These are phyloP conservation scores for Fusarium chuoi DNA, from an alignment of 2,329 filamentous ascomycete genomes.

Conservation along the genomic window DNA sequence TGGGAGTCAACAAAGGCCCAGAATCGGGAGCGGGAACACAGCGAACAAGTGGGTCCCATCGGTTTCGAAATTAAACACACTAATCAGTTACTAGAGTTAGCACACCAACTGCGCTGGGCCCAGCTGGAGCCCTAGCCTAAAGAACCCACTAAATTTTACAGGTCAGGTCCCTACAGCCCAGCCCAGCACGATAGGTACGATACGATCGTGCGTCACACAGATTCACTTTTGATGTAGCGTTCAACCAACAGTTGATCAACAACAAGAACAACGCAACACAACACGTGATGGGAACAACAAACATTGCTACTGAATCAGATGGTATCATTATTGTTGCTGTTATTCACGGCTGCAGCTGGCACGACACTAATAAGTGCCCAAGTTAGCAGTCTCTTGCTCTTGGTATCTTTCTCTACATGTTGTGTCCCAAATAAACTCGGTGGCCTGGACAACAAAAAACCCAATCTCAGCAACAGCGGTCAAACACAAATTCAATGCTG, in stretches of 20 bases:
- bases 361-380: neutral
- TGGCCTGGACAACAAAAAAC: constrained; percentile 33
- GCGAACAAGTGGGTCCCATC: constrained; percentile 33
- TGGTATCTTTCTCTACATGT: neutral
- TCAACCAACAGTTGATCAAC: constrained; percentile 18
- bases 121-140: neutral
- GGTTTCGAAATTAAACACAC: constrained; percentile 42
- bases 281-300: constrained; percentile 13
- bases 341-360: neutral
- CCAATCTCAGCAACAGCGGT: constrained; percentile 33
- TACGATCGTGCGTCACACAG: constrained; percentile 33
- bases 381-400: neutral
- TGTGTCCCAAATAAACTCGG: constrained; percentile 16
- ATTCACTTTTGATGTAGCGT: constrained; percentile 20
- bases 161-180: constrained; percentile 12
- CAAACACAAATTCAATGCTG: constrained; percentile 29
- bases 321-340: neutral
- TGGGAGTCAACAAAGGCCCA: constrained; percentile 28
- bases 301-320: neutral
- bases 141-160: neutral
- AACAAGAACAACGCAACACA: neutral
- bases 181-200: neutral
- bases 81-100: neutral
- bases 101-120: neutral
- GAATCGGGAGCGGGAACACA: constrained; percentile 29